Conservation (phyloP, 2,329 filamentous ascomycete species). For the Stylonectria norvegica region DNA sequence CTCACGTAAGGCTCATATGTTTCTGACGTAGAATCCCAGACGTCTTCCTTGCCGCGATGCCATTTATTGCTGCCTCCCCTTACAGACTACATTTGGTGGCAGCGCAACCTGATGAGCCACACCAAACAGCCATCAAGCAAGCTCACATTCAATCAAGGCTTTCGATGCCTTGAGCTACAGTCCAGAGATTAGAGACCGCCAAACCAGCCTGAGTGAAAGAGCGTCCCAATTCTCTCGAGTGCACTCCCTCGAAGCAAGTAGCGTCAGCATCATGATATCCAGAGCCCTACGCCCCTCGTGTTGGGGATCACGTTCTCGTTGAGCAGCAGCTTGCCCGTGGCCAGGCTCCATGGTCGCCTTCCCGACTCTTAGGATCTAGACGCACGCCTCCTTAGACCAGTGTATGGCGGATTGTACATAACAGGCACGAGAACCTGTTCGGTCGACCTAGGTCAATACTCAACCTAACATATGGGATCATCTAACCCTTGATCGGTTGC, state of each 20-base stretch:
- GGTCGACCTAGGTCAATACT: not conserved
- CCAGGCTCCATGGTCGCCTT: slow-evolving; percentile 36
- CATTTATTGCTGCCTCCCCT: too few relatives aligned
- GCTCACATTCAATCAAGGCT: slow-evolving; percentile 38
- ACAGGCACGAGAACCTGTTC: slow-evolving; percentile 36
- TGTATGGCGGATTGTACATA: slow-evolving; percentile 42
- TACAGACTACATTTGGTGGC: too few relatives aligned
- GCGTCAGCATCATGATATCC: slow-evolving; percentile 36
- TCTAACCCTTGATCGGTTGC: slow-evolving; percentile 42
- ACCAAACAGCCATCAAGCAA: too few relatives aligned
- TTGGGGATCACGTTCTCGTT: slow-evolving; percentile 38
- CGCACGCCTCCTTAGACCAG: slow-evolving; percentile 36
- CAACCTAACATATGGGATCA: not conserved
- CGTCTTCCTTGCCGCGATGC: too few relatives aligned
- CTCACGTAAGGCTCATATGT: too few relatives aligned
- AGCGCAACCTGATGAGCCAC: too few relatives aligned
- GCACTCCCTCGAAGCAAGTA: slow-evolving; percentile 33
- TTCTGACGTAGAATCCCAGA: too few relatives aligned
- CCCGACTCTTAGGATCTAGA: slow-evolving; percentile 30
- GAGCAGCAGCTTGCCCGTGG: slow-evolving; percentile 36
- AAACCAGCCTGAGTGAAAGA: slow-evolving; percentile 33
- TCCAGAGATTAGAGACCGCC: slow-evolving; percentile 35
- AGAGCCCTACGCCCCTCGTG: slow-evolving; percentile 33
- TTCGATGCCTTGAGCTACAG: slow-evolving; percentile 31
- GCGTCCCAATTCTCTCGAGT: slow-evolving; percentile 34